These are phyloP conservation scores for Abortiporus biennis DNA, from an alignment of 1,284 basidiomycete species.

Conservation along the genomic window DNA sequence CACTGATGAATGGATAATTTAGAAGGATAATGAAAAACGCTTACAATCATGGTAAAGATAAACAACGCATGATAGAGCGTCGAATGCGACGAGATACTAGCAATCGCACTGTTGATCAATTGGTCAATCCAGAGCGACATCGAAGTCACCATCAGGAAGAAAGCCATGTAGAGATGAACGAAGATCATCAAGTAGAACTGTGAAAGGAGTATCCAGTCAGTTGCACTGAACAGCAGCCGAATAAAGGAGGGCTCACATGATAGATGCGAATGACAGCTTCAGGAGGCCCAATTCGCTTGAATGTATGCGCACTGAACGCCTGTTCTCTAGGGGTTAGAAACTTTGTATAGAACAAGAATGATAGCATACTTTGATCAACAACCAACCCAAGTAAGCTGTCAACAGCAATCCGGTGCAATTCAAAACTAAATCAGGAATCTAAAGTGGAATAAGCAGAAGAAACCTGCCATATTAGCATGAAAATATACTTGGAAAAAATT, in stretches of 20 bases:
- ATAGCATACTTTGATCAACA: conserved; percentile 34
- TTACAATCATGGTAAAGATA: conserved; percentile 38
- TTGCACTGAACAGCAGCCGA: neutral
- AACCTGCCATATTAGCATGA: neutral
- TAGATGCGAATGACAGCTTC: conserved; percentile 42
- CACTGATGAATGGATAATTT: neutral
- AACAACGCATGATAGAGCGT: conserved; percentile 38
- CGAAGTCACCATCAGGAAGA: conserved; percentile 44
- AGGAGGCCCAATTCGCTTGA: conserved; percentile 50
- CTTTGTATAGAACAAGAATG: neutral
- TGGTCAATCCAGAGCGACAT: conserved; percentile 53
- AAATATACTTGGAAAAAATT: neutral
- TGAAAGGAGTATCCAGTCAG: neutral
- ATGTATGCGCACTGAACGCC: conserved; percentile 41
- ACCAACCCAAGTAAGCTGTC: conserved; percentile 38
- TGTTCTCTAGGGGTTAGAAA: conserved; percentile 16
- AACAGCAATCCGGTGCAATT: conserved; percentile 37
- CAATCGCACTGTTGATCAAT: conserved; percentile 39
- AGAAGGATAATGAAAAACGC: conserved; percentile 12
- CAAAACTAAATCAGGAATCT: conserved; percentile 46
- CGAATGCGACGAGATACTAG: conserved; percentile 35
- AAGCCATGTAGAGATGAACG: conserved; percentile 51
- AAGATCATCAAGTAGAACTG: conserved; percentile 50
- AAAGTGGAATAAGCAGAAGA: neutral
- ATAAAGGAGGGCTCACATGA: conserved; percentile 28